phyloP scores from a whole-genome alignment of 768 basidiomycete species.

The Tulasnella sp. region DNA sequence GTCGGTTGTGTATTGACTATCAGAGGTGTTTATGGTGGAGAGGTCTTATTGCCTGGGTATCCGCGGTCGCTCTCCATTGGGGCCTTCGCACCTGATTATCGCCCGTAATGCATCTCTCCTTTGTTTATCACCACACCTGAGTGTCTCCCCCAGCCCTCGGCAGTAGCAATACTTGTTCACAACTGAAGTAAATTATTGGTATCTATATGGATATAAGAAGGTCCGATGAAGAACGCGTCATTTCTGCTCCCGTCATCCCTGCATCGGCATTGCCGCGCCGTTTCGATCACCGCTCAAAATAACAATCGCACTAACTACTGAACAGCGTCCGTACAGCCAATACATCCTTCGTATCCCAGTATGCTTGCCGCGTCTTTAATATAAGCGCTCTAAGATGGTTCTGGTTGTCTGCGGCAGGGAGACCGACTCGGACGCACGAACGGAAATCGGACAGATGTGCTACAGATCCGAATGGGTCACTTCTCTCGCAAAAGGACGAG shows the following conservation, averaged over 20 bases:
- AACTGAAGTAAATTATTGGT: too few species aligned
- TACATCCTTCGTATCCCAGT: not conserved
- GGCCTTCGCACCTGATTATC: not conserved
- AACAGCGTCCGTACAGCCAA: not conserved
- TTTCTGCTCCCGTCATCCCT: too few species aligned
- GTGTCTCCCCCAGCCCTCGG: too few species aligned
- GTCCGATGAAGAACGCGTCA: too few species aligned
- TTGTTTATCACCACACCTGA: not conserved
- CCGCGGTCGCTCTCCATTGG: not conserved
- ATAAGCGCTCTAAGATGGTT: not conserved
- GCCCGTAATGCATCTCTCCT: not conserved
- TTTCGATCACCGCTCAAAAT: too few species aligned
- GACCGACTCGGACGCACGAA: not conserved
- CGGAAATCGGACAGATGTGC: not conserved
- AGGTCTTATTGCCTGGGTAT: not conserved
- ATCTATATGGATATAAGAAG: too few species aligned
- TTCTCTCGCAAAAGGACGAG: slow-evolving; percentile 3
- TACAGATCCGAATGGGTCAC: not conserved
- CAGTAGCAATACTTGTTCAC: too few species aligned
- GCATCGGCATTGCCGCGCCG: too few species aligned
- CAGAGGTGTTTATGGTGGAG: not conserved
- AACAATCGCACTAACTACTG: not conserved
- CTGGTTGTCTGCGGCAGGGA: not conserved
- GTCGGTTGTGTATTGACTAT: not conserved
- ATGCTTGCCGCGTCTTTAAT: not conserved